Base-by-base conservation (phyloP, 1,139 yeast genomes). In the Neolecta irregularis region DNA sequence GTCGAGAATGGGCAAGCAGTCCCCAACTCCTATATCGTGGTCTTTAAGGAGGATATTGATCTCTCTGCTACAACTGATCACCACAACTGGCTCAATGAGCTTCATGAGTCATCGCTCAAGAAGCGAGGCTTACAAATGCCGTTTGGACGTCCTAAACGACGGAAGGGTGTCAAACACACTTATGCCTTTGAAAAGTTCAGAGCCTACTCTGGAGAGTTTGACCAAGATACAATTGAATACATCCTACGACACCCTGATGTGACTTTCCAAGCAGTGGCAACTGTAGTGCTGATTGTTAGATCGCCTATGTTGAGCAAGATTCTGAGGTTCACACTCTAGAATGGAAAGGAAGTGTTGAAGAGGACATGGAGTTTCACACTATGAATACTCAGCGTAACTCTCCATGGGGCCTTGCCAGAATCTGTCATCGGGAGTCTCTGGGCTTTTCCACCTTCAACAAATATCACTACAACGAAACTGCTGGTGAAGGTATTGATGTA, bases 341-440 rank as follows among this genome's bases (percentile, higher is more conserved):
- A 48, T 69, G 72, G 46, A 17, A 22, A 12, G 28, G 8, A 24
- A 22, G 19, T 20, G 30, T 24, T 26, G 26, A 40, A 9, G 62
- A 62, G 39, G 49, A 32, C 20, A 40, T 37, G 23, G 35, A 36
- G 13, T 33, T 30, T 20, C 20, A 16, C 9, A 33, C 32, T 25
- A 21, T 17, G 32, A 39, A 36, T 26, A 23, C 26, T 11, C 40
- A 43, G 38, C 41, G 71, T 48, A 80, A 79, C 45, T 85, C 92
- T 31, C 93, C 94, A 40, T 83, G 95, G 96, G 95, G 95, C 50
- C 68, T 85, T 48, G 91, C 96, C 33, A 74, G 98, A 62, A 71
- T 85, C 43, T 80, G 94, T 34, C 94, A 85, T 64, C 76, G 94
- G 56, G 70, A 77, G 44, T 67, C 74, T 22, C 65, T 81, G 52